Percentiles rank a stretch among this genome's conserved stretches.
Evolutionary conservation across 2,329 filamentous ascomycete genomes (phyloP).

Genomic region (Periconia sp.): DNA sequence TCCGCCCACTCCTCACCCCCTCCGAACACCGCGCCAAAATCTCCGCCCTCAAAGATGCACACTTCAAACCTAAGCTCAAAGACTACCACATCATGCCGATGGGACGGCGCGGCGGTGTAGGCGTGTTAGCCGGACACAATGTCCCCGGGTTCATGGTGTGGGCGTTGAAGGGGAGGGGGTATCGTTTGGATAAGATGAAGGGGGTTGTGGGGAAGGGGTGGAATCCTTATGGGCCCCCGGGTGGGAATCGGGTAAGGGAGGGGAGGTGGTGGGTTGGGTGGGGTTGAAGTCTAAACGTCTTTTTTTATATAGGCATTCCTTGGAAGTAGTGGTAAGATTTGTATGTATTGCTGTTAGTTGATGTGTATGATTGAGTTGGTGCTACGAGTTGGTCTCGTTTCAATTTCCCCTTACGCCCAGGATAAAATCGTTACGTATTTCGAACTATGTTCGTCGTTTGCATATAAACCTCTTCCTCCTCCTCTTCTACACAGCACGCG

Average conservation of each 20-base stretch:
- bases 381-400: no score
- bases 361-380: no score
- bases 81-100: slow-evolving; percentile 30
- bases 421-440: no score
- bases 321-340: no score
- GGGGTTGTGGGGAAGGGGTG: not conserved
- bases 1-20: slow-evolving; percentile 6
- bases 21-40: slow-evolving; percentile 18
- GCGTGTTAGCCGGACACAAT: slow-evolving; percentile 33
- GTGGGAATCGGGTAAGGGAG: not conserved
- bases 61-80: slow-evolving; percentile 12
- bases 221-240: slow-evolving; percentile 5
- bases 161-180: slow-evolving; percentile 7
- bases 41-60: slow-evolving; percentile 23
- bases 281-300: no score
- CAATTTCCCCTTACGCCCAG: no score
- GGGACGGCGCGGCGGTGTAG: slow-evolving; percentile 39
- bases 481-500: no score
- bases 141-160: slow-evolving; percentile 29
- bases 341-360: no score
- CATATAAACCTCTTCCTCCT: no score
- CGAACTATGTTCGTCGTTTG: no score
- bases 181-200: slow-evolving; percentile 4
- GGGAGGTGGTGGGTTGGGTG: no score
- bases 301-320: no score